Conservation (phyloP, 2,329 filamentous ascomycete genomes). For the Trichoderma sp. region DNA sequence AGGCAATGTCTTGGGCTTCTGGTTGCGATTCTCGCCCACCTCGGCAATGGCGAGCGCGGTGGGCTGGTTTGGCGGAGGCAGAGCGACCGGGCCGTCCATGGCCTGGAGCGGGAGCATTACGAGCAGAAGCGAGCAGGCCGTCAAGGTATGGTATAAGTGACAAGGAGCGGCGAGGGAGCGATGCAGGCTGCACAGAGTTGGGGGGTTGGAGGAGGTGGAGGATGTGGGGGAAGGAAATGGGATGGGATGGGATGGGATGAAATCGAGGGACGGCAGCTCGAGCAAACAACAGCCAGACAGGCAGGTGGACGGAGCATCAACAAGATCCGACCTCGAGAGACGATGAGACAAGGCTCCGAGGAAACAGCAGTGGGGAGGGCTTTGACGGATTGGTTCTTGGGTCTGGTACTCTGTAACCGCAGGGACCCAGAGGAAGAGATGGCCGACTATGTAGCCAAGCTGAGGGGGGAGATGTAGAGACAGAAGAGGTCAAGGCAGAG, state of each 20-base stretch:
- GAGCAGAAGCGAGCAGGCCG: conserved; percentile 32
- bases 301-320: conserved; percentile 9
- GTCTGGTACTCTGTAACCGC: conserved; percentile 12
- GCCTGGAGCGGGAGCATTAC: conserved; percentile 58
- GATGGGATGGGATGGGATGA: not conserved
- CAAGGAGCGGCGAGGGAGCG: conserved; percentile 3
- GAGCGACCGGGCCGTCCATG: conserved; percentile 51
- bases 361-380: conserved; percentile 16
- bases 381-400: conserved; percentile 1
- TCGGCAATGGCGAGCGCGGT: conserved; percentile 44
- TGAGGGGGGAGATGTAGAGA: not conserved
- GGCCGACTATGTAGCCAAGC: conserved; percentile 7
- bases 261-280: conserved; percentile 13
- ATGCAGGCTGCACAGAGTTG: conserved; percentile 15
- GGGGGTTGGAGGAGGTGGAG: conserved; percentile 17
- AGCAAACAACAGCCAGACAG: not conserved
- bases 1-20: conserved; percentile 63
- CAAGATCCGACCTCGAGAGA: conserved; percentile 2
- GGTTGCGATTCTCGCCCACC: conserved; percentile 55
- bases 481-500: conserved; percentile 1
- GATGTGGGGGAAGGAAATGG: conserved; percentile 11
- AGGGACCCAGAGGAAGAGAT: not conserved
- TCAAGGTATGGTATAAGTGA: conserved; percentile 20
- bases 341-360: conserved; percentile 10
- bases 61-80: conserved; percentile 34